Conservation (phyloP, 306 rosid genomes). For the Prunus persica region DNA sequence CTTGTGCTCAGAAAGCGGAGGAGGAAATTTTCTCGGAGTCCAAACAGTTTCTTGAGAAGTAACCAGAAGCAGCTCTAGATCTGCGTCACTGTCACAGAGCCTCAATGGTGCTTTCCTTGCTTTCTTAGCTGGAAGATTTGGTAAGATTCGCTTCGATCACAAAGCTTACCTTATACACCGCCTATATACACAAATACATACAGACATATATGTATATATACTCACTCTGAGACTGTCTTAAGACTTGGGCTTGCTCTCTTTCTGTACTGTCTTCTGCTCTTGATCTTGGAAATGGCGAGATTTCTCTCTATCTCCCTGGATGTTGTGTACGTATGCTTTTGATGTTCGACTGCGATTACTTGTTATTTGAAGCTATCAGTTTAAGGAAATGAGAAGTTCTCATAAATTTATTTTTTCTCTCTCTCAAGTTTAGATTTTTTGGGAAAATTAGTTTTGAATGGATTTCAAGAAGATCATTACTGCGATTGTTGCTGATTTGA, state of each 20-base stretch:
- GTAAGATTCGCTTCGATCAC: conserved; percentile 49
- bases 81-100: conserved; percentile 29
- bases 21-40: conserved; percentile 39
- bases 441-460: not conserved
- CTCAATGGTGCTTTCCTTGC: conserved; percentile 25
- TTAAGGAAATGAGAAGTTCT: not conserved
- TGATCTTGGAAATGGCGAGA: conserved; percentile 14
- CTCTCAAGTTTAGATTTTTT: not conserved
- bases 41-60: conserved; percentile 19
- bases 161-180: not conserved
- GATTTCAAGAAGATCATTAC: not conserved
- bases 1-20: not conserved
- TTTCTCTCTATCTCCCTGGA: not conserved
- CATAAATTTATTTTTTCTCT: too few relatives aligned
- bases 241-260: conserved; percentile 7
- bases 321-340: not conserved
- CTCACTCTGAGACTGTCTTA: conserved; percentile 15
- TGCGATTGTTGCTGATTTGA: not conserved
- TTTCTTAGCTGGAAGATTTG: conserved; percentile 32
- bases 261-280: not conserved
- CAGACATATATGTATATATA: not conserved
- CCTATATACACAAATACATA: not conserved
- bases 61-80: conserved; percentile 33
- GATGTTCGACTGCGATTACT: conserved; percentile 4
- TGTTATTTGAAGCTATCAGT: not conserved